Conservation (phyloP, 345 rosid species). For the Eutrema japonicum region DNA sequence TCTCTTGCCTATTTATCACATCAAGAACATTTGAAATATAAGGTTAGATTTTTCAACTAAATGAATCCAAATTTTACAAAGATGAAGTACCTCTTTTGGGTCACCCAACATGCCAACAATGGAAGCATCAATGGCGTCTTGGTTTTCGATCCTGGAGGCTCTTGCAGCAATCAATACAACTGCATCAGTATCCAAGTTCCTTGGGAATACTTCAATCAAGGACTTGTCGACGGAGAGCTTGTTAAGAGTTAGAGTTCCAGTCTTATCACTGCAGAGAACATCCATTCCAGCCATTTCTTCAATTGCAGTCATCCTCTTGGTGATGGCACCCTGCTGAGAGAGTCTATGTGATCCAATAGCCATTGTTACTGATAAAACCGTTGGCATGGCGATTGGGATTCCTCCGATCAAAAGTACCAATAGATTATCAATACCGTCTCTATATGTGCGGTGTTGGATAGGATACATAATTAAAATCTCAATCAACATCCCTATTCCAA, state of each 20-base stretch:
- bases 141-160: constrained; percentile 91
- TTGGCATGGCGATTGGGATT: constrained; percentile 97
- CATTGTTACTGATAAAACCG: constrained; percentile 94
- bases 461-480: constrained; percentile 82
- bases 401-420: constrained; percentile 95
- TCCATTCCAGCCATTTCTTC: constrained; percentile 99
- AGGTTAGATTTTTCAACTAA: neutral
- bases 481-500: constrained; percentile 72
- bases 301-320: constrained; percentile 96
- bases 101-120: constrained; percentile 88
- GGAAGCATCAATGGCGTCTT: constrained; percentile 96
- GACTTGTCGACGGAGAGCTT: constrained; percentile 84
- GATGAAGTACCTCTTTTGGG: constrained; percentile 62
- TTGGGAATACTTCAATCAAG: constrained; percentile 72
- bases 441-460: constrained; percentile 72
- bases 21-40: neutral
- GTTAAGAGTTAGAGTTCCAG: constrained; percentile 95
- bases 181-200: constrained; percentile 49
- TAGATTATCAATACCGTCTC: constrained; percentile 90
- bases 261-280: constrained; percentile 94
- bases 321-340: constrained; percentile 92
- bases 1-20: constrained; percentile 66
- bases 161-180: constrained; percentile 74
- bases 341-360: constrained; percentile 95
- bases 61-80: neutral